Conservation (phyloP, 2,329 filamentous ascomycete species). For the Nothopassalora personata region DNA sequence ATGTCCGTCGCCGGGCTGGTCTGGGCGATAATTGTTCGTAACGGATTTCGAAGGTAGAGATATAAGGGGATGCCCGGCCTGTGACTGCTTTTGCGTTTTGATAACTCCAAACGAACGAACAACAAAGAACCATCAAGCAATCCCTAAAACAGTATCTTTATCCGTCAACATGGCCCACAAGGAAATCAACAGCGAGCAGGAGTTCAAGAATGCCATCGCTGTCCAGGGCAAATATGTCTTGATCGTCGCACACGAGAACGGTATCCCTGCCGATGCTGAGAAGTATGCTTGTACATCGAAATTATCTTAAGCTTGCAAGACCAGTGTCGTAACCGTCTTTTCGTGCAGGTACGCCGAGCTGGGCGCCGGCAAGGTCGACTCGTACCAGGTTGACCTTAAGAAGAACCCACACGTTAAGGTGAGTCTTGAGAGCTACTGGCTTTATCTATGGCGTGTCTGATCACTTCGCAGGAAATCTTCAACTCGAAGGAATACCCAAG, state of each 20-base stretch:
- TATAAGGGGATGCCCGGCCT: not conserved
- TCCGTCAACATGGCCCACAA: constrained; percentile 19
- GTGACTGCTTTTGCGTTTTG: not conserved
- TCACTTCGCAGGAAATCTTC: constrained; percentile 2
- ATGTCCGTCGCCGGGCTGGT: not conserved
- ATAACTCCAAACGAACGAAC: not conserved
- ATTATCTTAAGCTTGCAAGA: no score
- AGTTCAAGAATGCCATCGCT: constrained; percentile 28
- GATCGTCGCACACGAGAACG: constrained; percentile 30
- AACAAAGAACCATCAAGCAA: not conserved
- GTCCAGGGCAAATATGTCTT: constrained; percentile 31
- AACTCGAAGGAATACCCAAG: constrained; percentile 19
- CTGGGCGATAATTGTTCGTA: not conserved
- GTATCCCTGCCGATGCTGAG: constrained; percentile 23
- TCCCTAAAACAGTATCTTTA: not conserved
- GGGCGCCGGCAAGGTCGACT: constrained; percentile 25
- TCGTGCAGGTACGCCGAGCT: constrained; percentile 25
- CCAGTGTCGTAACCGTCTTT: no score
- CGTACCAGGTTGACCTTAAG: constrained; percentile 28
- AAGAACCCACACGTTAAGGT: constrained; percentile 23
- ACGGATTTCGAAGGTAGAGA: not conserved
- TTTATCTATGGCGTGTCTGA: not conserved
- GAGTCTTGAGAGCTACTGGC: not conserved
- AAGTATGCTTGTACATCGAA: constrained; percentile 19
- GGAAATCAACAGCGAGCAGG: constrained; percentile 28